Percentiles rank a stretch among this genome's conserved stretches.
These are phyloP conservation scores for Plasmodium knowlesi DNA, from an alignment of 169 alveolate species.

Conservation along the genomic window DNA sequence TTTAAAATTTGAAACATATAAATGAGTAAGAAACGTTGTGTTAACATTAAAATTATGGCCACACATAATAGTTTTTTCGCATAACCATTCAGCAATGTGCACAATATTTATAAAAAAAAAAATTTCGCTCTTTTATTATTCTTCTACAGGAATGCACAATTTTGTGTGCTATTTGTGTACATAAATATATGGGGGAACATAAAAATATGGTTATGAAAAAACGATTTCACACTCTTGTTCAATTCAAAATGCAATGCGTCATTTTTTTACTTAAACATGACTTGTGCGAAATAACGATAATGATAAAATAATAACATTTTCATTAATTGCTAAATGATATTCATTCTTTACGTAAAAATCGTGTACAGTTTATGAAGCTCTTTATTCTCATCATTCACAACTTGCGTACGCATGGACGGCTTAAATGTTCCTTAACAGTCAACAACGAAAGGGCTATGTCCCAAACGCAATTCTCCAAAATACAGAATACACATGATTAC, in stretches of 20 bases:
- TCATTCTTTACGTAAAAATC: background rate
- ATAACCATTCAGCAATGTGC: slow-evolving; percentile 1
- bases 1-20: slow-evolving; percentile 30
- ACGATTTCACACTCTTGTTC: slow-evolving; percentile 2
- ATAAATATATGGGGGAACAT: background rate
- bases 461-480: background rate
- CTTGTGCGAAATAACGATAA: background rate
- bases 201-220: background rate
- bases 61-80: background rate
- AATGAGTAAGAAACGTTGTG: background rate
- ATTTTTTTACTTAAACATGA: background rate
- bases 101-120: background rate
- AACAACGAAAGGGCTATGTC: background rate
- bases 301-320: slow-evolving; percentile 10
- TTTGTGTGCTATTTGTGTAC: background rate
- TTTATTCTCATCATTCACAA: slow-evolving; percentile 46
- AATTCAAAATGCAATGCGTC: background rate
- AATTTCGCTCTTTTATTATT: slow-evolving; percentile 18
- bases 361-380: background rate
- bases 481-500: background rate
- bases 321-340: background rate
- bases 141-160: slow-evolving; percentile 12
- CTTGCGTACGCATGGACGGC: background rate
- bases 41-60: slow-evolving; percentile 12
- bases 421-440: background rate